phyloP scores from a whole-genome alignment of 139 green algal species.

The Tetradesmus obliquus region DNA sequence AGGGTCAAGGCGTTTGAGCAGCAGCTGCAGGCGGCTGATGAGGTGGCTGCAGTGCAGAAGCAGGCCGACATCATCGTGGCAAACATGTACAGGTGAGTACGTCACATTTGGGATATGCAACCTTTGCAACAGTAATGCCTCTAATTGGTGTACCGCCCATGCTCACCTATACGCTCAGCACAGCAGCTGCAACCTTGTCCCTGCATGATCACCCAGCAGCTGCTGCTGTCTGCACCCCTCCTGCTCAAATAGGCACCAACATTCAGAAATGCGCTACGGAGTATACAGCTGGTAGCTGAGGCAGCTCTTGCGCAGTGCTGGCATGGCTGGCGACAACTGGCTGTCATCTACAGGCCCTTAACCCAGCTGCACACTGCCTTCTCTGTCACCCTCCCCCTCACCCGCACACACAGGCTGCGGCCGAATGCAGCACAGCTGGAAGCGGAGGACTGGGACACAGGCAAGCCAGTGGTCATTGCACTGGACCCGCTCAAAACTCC shows the following conservation, averaged over 20 bases:
- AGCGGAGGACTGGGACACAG: slow-evolving; percentile 89
- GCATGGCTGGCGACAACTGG: no score
- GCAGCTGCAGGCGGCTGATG: slow-evolving; percentile 58
- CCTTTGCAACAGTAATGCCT: no score
- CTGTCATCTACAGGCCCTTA: no score
- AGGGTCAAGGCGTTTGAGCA: slow-evolving; percentile 52
- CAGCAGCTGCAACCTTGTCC: no score
- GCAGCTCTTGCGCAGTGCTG: no score
- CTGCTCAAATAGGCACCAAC: no score
- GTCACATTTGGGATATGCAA: neutral
- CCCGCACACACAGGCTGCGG: slow-evolving; percentile 3
- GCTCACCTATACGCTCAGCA: no score
- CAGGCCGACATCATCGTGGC: slow-evolving; percentile 84
- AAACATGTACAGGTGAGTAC: slow-evolving; percentile 76
- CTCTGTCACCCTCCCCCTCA: neutral
- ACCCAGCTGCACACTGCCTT: neutral
- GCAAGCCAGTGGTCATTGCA: slow-evolving; percentile 60
- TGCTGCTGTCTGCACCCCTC: no score
- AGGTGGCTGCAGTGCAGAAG: slow-evolving; percentile 62
- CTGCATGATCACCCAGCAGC: no score
- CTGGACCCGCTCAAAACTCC: slow-evolving; percentile 71
- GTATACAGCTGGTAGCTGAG: no score
- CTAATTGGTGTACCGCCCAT: no score
- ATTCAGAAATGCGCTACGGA: no score
- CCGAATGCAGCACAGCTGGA: slow-evolving; percentile 49